Evolutionary conservation across 2,329 filamentous ascomycete genomes (phyloP), one percentile per base, ranked within the genome.

Genomic region (Chaetoscypha palmicola): DNA sequence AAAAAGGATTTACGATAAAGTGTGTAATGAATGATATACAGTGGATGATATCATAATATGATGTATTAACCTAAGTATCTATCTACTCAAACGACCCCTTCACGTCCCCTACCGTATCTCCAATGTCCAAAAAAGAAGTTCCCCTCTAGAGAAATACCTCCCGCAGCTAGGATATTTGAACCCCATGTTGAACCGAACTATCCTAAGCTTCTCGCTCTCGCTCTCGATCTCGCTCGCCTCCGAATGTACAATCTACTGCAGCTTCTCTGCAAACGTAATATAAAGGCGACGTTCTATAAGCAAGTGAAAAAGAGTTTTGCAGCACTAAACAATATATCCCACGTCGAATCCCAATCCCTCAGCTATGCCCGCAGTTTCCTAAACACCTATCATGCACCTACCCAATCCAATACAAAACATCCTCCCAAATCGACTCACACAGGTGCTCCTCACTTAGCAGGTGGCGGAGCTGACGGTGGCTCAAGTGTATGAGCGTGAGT

Each of bases 401-500:
- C 39, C 39, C 46, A 47, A 31, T 39, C 23, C 40, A 45, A 48
- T 45, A 38, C 38, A 24, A n/a, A n/a, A n/a, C 38, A 36, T 39
- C 24, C 20, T 10, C 14, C 10, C 24, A 19, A 24, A 26, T 21
- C 19, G 36, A 32, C 20, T 28, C 17, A 20, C 28, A 30, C n/a
- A 38, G 10, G 30, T 50, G 45, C 54, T 12, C 24, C 7, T 28
- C 24, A 28, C 12, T 28, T 28, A 7, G 24, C 24, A 28, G 24
- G 24, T 28, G 65, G 60, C 48, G 68, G 65, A 20, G 69, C 63
- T 32, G 71, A 65, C 11, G 81, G 78, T 12, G 87, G 86, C 63
- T 94, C 89, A 28, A 97, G 72, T 10, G 90, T 81, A 61, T 98
- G 92, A 1, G 76, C 80, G 64, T 98, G 92, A 39, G 86, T 83